These are phyloP conservation scores for Solanum phureja DNA, from an alignment of 257 asterid species.

Conservation along the genomic window DNA sequence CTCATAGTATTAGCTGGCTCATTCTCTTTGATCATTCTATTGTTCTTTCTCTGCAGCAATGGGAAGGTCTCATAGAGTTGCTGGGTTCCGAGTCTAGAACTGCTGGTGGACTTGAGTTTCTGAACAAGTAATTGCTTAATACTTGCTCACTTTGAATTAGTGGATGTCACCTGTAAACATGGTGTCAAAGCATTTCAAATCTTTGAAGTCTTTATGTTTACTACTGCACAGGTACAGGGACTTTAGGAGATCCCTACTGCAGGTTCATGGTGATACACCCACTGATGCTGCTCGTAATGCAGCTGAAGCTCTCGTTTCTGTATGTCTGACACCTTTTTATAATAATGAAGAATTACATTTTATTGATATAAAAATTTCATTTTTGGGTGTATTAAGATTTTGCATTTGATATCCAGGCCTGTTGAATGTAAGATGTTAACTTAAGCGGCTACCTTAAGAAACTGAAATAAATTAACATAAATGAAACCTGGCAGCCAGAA, in stretches of 20 bases:
- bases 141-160: neutral
- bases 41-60: conserved; percentile 46
- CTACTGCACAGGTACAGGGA: conserved; percentile 68
- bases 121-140: conserved; percentile 47
- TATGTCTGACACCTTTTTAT: conserved; percentile 24
- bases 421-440: neutral
- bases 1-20: neutral
- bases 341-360: conserved; percentile 3
- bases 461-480: neutral
- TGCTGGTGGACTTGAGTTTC: conserved; percentile 86
- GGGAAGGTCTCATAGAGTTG: conserved; percentile 95
- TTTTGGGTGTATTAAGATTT: neutral
- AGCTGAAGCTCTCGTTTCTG: conserved; percentile 71
- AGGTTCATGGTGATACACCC: conserved; percentile 46
- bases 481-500: neutral
- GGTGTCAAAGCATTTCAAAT: neutral
- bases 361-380: neutral
- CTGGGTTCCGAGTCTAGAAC: conserved; percentile 67
- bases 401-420: neutral
- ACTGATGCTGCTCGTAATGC: conserved; percentile 60
- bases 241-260: conserved; percentile 74
- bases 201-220: neutral
- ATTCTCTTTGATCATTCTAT: neutral
- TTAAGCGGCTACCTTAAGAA: neutral
- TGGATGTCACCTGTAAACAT: neutral